Evolutionary conservation across 352 stramenopile species (phyloP).

Genomic region (Phytopythium mirpurense): DNA sequence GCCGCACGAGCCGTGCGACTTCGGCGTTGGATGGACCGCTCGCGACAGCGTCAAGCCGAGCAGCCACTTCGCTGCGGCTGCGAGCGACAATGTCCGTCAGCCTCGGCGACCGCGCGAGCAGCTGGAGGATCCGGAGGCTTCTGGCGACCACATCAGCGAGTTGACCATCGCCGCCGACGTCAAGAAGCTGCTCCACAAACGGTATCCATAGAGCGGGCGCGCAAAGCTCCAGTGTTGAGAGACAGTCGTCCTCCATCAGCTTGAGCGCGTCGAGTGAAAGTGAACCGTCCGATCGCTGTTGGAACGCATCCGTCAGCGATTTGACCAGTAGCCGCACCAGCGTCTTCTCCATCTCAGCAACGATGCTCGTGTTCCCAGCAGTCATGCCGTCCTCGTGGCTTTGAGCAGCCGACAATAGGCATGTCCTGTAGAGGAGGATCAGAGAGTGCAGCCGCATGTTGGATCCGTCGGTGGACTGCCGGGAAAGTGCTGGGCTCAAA

Average conservation of each 20-base stretch:
- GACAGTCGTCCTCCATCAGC: conserved; percentile 18
- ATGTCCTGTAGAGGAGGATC: conserved; percentile 52
- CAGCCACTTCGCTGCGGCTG: conserved; percentile 23
- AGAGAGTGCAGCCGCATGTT: conserved; percentile 53
- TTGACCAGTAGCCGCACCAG: conserved; percentile 17
- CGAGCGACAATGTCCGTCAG: conserved; percentile 31
- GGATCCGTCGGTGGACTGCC: conserved; percentile 29
- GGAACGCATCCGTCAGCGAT: not conserved
- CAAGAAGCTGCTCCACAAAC: conserved; percentile 17
- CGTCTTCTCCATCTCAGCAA: conserved; percentile 34
- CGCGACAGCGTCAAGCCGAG: conserved; percentile 22
- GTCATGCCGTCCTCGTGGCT: conserved; percentile 4
- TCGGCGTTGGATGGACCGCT: conserved; percentile 23
- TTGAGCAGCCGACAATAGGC: conserved; percentile 26
- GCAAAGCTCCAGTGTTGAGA: conserved; percentile 20
- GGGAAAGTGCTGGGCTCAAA: conserved; percentile 50
- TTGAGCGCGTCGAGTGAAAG: conserved; percentile 1
- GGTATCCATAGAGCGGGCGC: conserved; percentile 19
- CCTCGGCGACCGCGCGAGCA: conserved; percentile 33
- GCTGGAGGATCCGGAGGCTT: conserved; percentile 39
- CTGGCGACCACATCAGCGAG: conserved; percentile 11
- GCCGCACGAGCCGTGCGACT: conserved; percentile 31
- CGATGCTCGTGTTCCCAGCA: not conserved
- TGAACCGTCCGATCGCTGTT: not conserved
- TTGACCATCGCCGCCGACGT: conserved; percentile 1